phyloP scores from a whole-genome alignment of 495 filamentous ascomycete species.

The Daldinia decipiens region DNA sequence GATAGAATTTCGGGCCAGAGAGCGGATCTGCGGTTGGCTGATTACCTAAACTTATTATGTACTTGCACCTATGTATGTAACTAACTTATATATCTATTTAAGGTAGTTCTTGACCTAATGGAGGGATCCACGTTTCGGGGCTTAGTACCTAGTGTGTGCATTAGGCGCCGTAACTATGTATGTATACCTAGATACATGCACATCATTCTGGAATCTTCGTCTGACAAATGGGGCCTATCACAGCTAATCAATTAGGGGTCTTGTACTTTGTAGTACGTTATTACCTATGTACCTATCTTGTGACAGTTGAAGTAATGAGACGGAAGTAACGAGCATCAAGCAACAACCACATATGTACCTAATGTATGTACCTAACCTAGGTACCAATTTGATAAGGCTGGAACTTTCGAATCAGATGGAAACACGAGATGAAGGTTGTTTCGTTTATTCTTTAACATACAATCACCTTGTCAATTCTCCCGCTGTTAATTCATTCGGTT shows the following conservation, averaged over 20 bases:
- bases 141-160: neutral
- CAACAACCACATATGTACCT: too few relatives aligned
- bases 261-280: neutral
- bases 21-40: too few relatives aligned
- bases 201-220: slow-evolving; percentile 37
- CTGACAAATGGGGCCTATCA: slow-evolving; percentile 29
- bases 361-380: too few relatives aligned
- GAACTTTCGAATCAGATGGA: slow-evolving; percentile 22
- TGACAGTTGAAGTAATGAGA: slow-evolving; percentile 6
- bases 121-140: neutral
- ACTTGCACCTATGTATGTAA: too few relatives aligned
- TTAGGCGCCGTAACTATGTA: neutral
- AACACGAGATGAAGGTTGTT: slow-evolving; percentile 1
- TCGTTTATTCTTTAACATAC: neutral
- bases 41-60: too few relatives aligned
- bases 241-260: neutral
- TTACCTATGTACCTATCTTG: too few relatives aligned
- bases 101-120: too few relatives aligned
- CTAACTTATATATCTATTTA: too few relatives aligned
- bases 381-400: slow-evolving; percentile 2
- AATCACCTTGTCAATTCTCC: neutral
- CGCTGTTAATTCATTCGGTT: neutral
- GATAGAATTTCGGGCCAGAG: neutral
- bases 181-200: neutral
- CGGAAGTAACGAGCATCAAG: neutral